Conservation (phyloP, 108 stramenopile species). For the Epithemia pelagica region DNA sequence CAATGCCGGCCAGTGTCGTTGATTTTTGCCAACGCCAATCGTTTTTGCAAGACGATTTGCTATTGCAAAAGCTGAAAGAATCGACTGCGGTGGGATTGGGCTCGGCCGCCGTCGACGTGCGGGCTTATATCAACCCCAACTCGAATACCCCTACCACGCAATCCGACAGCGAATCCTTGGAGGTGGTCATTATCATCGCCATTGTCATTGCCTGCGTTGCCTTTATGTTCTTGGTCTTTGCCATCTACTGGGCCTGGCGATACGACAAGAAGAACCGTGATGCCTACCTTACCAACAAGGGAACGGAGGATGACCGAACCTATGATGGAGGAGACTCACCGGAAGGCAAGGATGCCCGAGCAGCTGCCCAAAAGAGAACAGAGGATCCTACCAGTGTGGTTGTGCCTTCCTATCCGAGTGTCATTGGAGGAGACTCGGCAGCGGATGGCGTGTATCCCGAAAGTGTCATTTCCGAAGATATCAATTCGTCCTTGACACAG, state of each 20-base stretch:
- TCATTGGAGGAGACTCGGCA: neutral
- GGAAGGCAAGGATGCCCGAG: neutral
- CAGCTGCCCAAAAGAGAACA: neutral
- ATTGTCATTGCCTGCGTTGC: constrained; percentile 53
- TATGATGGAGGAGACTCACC: constrained; percentile 3
- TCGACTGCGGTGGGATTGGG: constrained; percentile 17
- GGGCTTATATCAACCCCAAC: constrained; percentile 13
- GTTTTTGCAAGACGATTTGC: constrained; percentile 21
- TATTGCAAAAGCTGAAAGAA: constrained; percentile 13
- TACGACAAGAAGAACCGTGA: constrained; percentile 26
- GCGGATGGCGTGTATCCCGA: constrained; percentile 21
- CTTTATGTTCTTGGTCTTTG: constrained; percentile 36
- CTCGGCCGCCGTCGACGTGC: constrained; percentile 22
- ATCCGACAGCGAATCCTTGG: constrained; percentile 13
- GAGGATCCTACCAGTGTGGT: neutral
- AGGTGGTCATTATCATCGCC: constrained; percentile 51
- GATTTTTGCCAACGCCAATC: constrained; percentile 25
- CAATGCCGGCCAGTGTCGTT: constrained; percentile 17
- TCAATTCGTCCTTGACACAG: constrained; percentile 40
- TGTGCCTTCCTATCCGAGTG: neutral
- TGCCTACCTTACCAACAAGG: constrained; percentile 13
- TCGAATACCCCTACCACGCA: neutral
- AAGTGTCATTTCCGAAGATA: constrained; percentile 32
- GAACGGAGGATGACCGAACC: constrained; percentile 1
- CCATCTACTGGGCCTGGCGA: constrained; percentile 51